Evolutionary conservation across 495 filamentous ascomycete genomes (phyloP).

Genomic region (Podospora comata): DNA sequence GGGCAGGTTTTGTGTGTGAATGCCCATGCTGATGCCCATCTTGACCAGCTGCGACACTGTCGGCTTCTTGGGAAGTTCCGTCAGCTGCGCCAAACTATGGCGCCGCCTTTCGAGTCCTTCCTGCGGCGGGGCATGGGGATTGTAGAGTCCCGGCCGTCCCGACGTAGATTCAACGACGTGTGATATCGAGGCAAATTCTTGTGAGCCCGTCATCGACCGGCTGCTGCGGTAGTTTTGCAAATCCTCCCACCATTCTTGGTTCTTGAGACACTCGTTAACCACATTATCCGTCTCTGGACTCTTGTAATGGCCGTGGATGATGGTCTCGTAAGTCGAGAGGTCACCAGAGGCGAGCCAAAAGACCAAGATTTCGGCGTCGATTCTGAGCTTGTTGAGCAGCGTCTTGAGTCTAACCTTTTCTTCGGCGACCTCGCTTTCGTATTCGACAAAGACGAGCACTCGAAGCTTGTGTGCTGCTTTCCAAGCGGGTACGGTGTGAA

Average conservation of each 20-base stretch:
- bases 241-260: constrained; percentile 82
- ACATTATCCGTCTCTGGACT: constrained; percentile 46
- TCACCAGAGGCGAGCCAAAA: constrained; percentile 78
- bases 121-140: constrained; percentile 25
- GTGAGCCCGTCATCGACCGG: constrained; percentile 50
- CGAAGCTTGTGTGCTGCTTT: constrained; percentile 71
- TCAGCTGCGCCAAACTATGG: constrained; percentile 36
- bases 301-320: constrained; percentile 62
- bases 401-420: constrained; percentile 70
- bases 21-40: constrained; percentile 63
- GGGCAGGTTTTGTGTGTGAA: constrained; percentile 71
- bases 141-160: constrained; percentile 34
- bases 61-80: constrained; percentile 49
- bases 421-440: constrained; percentile 79
- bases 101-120: constrained; percentile 32
- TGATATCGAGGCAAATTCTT: constrained; percentile 33
- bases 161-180: constrained; percentile 35
- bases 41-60: constrained; percentile 63
- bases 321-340: constrained; percentile 69
- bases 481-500: constrained; percentile 80
- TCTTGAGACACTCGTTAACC: constrained; percentile 59
- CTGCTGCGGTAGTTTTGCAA: constrained; percentile 59
- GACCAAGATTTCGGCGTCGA: constrained; percentile 73
- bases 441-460: constrained; percentile 84
- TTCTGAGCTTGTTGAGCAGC: constrained; percentile 75